Conservation (phyloP, 768 basidiomycete genomes). For the Daedaleopsis nitida region DNA sequence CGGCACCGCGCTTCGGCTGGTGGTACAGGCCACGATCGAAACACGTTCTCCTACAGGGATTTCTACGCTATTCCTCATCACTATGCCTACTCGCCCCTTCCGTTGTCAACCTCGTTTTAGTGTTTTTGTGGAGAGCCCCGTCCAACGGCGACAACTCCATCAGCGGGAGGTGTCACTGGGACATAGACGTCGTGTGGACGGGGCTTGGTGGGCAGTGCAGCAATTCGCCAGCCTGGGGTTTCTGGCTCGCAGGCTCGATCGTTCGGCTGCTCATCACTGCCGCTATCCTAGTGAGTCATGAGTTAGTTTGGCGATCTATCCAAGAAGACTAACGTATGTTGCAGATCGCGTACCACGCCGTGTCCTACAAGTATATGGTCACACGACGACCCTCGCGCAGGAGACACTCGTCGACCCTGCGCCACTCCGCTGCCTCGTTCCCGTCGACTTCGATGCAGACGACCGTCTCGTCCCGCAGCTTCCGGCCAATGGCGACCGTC, state of each 20-base stretch:
- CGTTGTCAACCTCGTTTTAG: slow-evolving; percentile 54
- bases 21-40: slow-evolving; percentile 33
- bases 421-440: slow-evolving; percentile 21
- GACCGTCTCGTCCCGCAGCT: slow-evolving; percentile 21
- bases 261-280: slow-evolving; percentile 57
- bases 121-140: slow-evolving; percentile 53
- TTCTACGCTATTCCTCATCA: slow-evolving; percentile 46
- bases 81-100: slow-evolving; percentile 54
- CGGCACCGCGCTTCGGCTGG: slow-evolving; percentile 38
- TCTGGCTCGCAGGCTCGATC: slow-evolving; percentile 57
- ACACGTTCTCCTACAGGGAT: slow-evolving; percentile 33
- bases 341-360: slow-evolving; percentile 28
- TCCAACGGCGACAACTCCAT: slow-evolving; percentile 39
- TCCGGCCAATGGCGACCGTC: slow-evolving; percentile 21
- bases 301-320: background rate
- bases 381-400: slow-evolving; percentile 26
- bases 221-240: slow-evolving; percentile 44
- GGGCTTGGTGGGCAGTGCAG: slow-evolving; percentile 33
- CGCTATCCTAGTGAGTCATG: slow-evolving; percentile 51
- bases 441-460: slow-evolving; percentile 15
- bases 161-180: slow-evolving; percentile 55
- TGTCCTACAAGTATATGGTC: slow-evolving; percentile 29
- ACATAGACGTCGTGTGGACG: slow-evolving; percentile 71
- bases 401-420: slow-evolving; percentile 20
- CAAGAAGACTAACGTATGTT: background rate